phyloP scores from a whole-genome alignment of 2,329 filamentous ascomycete species.

The Sporothrix inflata region DNA sequence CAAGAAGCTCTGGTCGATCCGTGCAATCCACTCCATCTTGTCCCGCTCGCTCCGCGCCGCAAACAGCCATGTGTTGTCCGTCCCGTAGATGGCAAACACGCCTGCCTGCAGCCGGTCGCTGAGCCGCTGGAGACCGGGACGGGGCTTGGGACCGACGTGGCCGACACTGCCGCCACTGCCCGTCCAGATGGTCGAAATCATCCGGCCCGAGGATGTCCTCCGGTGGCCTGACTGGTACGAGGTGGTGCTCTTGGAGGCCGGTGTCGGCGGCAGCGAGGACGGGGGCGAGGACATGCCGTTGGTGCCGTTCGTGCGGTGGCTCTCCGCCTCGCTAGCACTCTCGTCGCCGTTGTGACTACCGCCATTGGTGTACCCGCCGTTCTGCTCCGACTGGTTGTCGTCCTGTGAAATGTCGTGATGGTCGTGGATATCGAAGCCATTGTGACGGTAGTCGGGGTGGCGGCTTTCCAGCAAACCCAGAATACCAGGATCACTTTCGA shows the following conservation, averaged over 20 bases:
- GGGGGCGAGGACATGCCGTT: constrained; percentile 6
- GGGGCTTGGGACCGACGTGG: constrained; percentile 38
- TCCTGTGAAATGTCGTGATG: constrained; percentile 23
- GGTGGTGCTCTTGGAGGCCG: background rate
- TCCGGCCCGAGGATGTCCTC: constrained; percentile 52
- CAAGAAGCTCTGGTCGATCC: constrained; percentile 80
- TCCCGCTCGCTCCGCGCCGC: constrained; percentile 85
- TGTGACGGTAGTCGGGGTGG: constrained; percentile 33
- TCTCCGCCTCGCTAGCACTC: constrained; percentile 4
- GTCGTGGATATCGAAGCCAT: constrained; percentile 31
- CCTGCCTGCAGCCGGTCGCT: constrained; percentile 66
- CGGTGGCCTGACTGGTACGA: constrained; percentile 45
- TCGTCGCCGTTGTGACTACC: constrained; percentile 42
- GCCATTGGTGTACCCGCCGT: constrained; percentile 29
- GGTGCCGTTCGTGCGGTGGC: background rate
- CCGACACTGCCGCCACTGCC: constrained; percentile 44
- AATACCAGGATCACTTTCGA: constrained; percentile 90
- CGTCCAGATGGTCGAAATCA: constrained; percentile 61
- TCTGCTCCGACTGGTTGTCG: constrained; percentile 3
- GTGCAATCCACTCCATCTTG: constrained; percentile 96
- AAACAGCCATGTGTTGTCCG: constrained; percentile 94
- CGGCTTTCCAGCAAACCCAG: constrained; percentile 67
- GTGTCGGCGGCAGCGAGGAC: constrained; percentile 14
- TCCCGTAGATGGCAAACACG: constrained; percentile 93
- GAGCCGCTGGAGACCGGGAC: constrained; percentile 55